These are phyloP conservation scores for Penicillium manginii DNA, from an alignment of 495 filamentous ascomycete species.

Conservation along the genomic window DNA sequence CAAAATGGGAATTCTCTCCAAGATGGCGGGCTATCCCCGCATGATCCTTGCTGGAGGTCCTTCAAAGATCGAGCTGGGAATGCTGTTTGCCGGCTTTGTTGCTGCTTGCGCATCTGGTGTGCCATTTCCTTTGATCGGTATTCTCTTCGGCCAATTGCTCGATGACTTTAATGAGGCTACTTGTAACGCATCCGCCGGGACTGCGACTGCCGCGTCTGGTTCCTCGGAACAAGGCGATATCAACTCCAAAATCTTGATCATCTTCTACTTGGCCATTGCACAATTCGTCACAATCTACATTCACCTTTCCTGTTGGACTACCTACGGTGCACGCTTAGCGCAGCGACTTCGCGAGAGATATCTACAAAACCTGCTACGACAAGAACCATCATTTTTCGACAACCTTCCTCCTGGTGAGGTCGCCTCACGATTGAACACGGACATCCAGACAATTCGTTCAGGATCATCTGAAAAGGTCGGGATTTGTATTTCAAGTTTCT, in stretches of 20 bases:
- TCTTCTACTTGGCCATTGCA: conserved; percentile 66
- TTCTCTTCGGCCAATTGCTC: conserved; percentile 69
- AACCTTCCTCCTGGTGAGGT: conserved; percentile 59
- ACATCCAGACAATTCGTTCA: conserved; percentile 62
- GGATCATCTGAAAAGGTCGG: conserved; percentile 72
- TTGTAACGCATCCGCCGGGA: conserved; percentile 41
- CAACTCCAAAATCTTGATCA: conserved; percentile 60
- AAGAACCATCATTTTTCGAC: conserved; percentile 67
- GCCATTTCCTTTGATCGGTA: conserved; percentile 68
- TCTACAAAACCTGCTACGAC: conserved; percentile 58
- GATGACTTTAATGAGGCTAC: conserved; percentile 66
- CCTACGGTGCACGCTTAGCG: conserved; percentile 63
- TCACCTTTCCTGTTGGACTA: conserved; percentile 58
- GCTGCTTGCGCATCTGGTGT: conserved; percentile 64
- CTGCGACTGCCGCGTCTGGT: conserved; percentile 20
- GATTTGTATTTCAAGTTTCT: conserved; percentile 57
- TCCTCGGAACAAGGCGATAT: conserved; percentile 45
- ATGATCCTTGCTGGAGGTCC: conserved; percentile 45
- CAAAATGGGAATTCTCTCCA: conserved; percentile 35
- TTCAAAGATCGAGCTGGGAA: conserved; percentile 21
- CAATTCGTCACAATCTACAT: conserved; percentile 63
- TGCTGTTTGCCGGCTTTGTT: conserved; percentile 45
- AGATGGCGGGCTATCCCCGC: conserved; percentile 43
- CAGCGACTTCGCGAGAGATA: conserved; percentile 64
- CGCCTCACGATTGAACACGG: conserved; percentile 60